A percentile compares a stretch with the other conserved stretches of the same genome.
phyloP scores from a whole-genome alignment of 441 rosid genomes.

The Sinapis alba region DNA sequence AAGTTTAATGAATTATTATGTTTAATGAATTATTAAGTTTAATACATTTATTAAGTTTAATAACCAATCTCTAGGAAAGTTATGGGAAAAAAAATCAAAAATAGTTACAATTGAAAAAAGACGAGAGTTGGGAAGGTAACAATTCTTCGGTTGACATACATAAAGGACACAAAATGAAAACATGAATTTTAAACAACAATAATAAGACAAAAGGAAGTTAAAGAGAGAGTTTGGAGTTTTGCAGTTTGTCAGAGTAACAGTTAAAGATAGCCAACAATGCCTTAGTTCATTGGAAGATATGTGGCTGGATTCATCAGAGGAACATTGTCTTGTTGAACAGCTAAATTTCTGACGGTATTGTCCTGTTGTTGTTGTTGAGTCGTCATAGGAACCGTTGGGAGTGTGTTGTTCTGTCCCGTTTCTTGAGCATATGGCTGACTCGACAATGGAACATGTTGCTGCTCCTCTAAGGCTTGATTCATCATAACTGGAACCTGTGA shows the following conservation, averaged over 20 bases:
- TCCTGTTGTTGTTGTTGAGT: not conserved
- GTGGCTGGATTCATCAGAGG: not conserved
- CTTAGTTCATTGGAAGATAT: not conserved
- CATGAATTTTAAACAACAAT: not conserved
- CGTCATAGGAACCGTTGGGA: not conserved
- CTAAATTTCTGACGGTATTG: not conserved
- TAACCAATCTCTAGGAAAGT: not conserved
- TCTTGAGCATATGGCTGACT: not conserved
- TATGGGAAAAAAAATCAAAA: not conserved
- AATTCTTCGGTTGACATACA: not conserved
- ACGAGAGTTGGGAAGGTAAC: not conserved
- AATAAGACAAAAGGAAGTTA: not conserved
- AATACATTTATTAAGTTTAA: too few relatives aligned
- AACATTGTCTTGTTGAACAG: slow-evolving; percentile 3
- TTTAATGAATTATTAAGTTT: too few relatives aligned
- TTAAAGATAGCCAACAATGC: not conserved
- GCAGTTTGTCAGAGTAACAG: not conserved
- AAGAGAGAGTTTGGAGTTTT: not conserved
- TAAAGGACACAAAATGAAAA: not conserved
- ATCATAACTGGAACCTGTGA: not conserved
- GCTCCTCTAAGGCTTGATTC: not conserved
- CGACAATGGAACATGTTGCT: not conserved
- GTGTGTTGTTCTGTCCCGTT: not conserved
- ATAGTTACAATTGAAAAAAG: not conserved
- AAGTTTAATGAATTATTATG: too few relatives aligned